Conservation (phyloP, 805 yeast genomes). For the Yarrowia keelungensis region DNA sequence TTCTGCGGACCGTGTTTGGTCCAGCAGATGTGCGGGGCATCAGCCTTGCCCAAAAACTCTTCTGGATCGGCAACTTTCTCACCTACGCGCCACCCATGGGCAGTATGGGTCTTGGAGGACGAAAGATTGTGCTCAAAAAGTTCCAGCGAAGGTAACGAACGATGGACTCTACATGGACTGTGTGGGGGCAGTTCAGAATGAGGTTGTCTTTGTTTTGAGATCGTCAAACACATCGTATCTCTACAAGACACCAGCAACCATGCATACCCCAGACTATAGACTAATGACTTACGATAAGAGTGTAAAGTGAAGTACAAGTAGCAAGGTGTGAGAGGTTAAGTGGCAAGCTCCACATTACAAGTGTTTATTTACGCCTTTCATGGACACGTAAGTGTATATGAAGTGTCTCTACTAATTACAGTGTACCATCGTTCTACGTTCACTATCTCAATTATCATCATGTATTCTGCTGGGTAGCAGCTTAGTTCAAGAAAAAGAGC, state of each 20-base stretch:
- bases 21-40: neutral
- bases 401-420: too few species aligned
- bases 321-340: too few species aligned
- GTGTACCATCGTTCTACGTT: too few species aligned
- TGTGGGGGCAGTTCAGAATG: neutral
- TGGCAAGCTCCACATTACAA: too few species aligned
- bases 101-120: slow-evolving; percentile 14
- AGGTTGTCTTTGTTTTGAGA: too few species aligned
- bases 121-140: slow-evolving; percentile 15
- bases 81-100: slow-evolving; percentile 38
- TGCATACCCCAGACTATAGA: slow-evolving; percentile 20
- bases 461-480: slow-evolving; percentile 1
- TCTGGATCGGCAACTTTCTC: slow-evolving; percentile 31
- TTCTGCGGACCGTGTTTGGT: slow-evolving; percentile 12
- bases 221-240: neutral
- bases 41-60: slow-evolving; percentile 3
- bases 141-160: slow-evolving; percentile 8
- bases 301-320: too few species aligned
- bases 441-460: neutral
- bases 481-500: slow-evolving; percentile 5
- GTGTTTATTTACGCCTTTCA: too few species aligned
- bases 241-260: neutral
- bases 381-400: too few species aligned
- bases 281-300: neutral
- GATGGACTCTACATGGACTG: neutral